Evolutionary conservation across 768 basidiomycete genomes (phyloP), one percentile per base, ranked within the genome.

Genomic region (Cystofilobasidium macerans): DNA sequence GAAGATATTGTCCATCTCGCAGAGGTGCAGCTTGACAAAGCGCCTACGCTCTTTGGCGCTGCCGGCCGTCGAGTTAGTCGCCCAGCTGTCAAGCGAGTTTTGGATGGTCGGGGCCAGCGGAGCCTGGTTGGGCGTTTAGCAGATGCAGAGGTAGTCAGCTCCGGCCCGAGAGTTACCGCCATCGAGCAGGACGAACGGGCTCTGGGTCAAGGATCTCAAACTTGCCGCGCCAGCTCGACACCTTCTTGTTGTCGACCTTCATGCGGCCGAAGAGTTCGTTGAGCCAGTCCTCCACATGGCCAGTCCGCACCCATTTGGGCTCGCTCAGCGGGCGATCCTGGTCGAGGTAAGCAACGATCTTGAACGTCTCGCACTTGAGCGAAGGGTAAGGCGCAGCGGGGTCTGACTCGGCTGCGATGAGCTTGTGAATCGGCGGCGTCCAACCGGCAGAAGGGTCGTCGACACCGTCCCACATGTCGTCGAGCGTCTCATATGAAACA

Each of bases 281-380:
- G 57, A 76, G 62, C 93, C 93, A 98, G 43, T 92, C 91, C 71
- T 94, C 89, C 28, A 93, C 83, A 73, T 93, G 88, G 35, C 94
- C 94, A 11, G 87, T 86, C 76, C 91, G 89, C 42, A 91, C 90
- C 95, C 94, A 99, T 75, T 90, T 88, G 9, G 95, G 91, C 75
- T 97, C 92, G 20, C 91, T 92, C 38, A 98, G 78, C 0, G 95
- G 95, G 65, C 87, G 84, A 36, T 82, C 83, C 64, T 83, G 88
- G 75, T 99, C 94, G 69, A 98, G 82, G 77, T 90, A 82, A 28
- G 87, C 85, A 13, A 82, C 72, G 54, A 95, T 78, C n/a, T 81
- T 83, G 24, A 87, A 73, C 33, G 81, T 81, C 13, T 71, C 68
- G 30, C 57, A 57, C 33, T 61, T 48, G 28, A 67, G 65, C 40